A percentile compares a stretch with the other conserved stretches of the same genome.
Evolutionary conservation across 2,329 filamentous ascomycete species (phyloP).

Genomic region (Penicillium sp.): DNA sequence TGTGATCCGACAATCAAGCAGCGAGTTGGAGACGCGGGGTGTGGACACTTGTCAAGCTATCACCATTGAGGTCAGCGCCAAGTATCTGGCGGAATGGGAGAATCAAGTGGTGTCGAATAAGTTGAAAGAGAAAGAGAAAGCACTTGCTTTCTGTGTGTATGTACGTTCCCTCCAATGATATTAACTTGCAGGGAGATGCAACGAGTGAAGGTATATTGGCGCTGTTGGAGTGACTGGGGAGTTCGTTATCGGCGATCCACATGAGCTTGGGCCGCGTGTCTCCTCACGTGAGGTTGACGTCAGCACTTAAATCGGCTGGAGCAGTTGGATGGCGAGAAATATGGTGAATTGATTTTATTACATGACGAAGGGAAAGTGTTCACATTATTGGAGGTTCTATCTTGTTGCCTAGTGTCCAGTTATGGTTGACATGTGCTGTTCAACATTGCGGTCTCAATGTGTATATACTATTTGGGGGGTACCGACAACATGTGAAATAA

Average conservation of each 20-base stretch:
- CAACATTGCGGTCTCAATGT: neutral
- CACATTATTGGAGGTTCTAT: neutral
- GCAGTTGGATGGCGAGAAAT: neutral
- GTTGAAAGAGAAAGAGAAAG: neutral
- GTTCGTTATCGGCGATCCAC: slow-evolving; percentile 21
- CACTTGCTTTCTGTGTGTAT: neutral
- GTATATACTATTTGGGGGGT: neutral
- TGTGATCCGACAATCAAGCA: slow-evolving; percentile 3
- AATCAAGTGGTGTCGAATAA: neutral
- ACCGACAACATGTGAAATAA: neutral
- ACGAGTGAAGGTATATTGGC: neutral
- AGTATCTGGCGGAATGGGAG: neutral
- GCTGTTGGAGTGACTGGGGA: slow-evolving; percentile 11
- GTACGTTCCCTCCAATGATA: neutral
- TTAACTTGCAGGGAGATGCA: neutral
- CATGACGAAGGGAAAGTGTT: neutral
- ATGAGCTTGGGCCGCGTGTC: slow-evolving; percentile 26
- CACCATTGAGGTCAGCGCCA: neutral
- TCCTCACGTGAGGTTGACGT: slow-evolving; percentile 28
- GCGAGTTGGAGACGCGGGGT: neutral
- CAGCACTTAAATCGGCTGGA: slow-evolving; percentile 3
- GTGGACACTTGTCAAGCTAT: slow-evolving; percentile 10
- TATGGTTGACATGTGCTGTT: slow-evolving; percentile 5
- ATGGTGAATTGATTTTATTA: neutral
- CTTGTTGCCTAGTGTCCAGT: neutral